Conservation (phyloP, 495 filamentous ascomycete genomes). For the Lasiosphaeris hirsuta region DNA sequence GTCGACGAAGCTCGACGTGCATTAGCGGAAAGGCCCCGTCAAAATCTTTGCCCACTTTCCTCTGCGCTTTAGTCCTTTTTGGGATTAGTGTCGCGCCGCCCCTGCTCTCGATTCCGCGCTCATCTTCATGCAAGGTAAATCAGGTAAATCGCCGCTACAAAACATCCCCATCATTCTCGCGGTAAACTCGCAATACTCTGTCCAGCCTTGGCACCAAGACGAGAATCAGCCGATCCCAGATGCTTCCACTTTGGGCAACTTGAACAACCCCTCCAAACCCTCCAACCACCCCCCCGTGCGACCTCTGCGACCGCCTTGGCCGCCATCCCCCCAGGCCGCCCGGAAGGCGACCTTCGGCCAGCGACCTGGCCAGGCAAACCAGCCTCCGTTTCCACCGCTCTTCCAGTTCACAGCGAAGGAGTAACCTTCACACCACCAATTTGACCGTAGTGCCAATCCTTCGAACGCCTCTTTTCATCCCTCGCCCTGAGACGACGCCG, state of each 20-base stretch:
- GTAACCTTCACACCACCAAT: no score
- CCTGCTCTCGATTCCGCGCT: constrained; percentile 8
- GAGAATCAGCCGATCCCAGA: background rate
- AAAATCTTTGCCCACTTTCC: background rate
- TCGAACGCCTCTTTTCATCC: no score
- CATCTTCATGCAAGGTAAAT: constrained; percentile 10
- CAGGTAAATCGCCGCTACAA: background rate
- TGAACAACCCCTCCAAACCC: background rate
- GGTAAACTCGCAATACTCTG: background rate
- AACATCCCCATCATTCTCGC: background rate
- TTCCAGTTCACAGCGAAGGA: no score
- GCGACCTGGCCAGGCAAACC: no score
- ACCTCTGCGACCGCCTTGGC: background rate
- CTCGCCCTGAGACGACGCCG: no score
- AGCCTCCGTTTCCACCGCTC: no score
- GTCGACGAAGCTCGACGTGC: constrained; percentile 9
- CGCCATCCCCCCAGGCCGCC: no score
- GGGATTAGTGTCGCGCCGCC: background rate
- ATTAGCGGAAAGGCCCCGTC: constrained; percentile 16
- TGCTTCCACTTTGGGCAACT: no score
- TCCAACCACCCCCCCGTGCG: background rate
- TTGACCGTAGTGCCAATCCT: no score
- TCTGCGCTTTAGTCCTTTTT: background rate
- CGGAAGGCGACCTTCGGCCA: no score
- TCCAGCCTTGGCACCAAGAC: constrained; percentile 10